Evolutionary conservation across 2,329 filamentous ascomycete genomes (phyloP), one percentile per base, ranked within the genome.

Genomic region (Hysterium pulicare): DNA sequence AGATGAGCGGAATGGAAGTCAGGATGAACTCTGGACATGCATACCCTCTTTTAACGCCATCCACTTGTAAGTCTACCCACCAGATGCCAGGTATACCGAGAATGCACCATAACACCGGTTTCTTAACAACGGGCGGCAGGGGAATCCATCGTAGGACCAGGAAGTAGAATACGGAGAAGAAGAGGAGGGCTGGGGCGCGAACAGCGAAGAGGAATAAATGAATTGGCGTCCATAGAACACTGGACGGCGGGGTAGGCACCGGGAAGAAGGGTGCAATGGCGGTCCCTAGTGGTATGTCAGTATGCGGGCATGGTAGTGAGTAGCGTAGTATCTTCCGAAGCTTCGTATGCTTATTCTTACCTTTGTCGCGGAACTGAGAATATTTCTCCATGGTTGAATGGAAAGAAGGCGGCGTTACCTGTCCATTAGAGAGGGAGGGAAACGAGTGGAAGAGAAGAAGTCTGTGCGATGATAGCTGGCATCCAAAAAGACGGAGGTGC

Each of bases 1-100:
- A n/a, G n/a, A n/a, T n/a, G n/a, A n/a, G n/a, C n/a, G n/a, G n/a
- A n/a, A n/a, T n/a, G n/a, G n/a, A n/a, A n/a, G n/a, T n/a, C n/a
- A n/a, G n/a, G n/a, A n/a, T n/a, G n/a, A n/a, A n/a, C n/a, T n/a
- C n/a, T n/a, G n/a, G n/a, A n/a, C 8, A 8, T 37, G 61, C 74
- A 42, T 66, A 90, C 71, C 93, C 93, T 71, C 90, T 87, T 70
- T 88, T 90, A 41, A 98, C 93, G 45, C 91, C 91, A 65, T 98
- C 93, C 52, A 98, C 88, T 67, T 96, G 91, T n/a, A 98, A 74
- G 68, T 98, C 93, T 43, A 96, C 84, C 91, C 91, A 97, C 90
- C 90, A 97, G 44, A 98, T 87, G 21, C 93, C 91, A 0, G 90
- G 89, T 45, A 95, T 86, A 28, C 83, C 86, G 54, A 98, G 79